Percentiles rank a stretch among this genome's conserved stretches.
Evolutionary conservation across 2,329 filamentous ascomycete species (phyloP).

Genomic region (Alternaria atra): DNA sequence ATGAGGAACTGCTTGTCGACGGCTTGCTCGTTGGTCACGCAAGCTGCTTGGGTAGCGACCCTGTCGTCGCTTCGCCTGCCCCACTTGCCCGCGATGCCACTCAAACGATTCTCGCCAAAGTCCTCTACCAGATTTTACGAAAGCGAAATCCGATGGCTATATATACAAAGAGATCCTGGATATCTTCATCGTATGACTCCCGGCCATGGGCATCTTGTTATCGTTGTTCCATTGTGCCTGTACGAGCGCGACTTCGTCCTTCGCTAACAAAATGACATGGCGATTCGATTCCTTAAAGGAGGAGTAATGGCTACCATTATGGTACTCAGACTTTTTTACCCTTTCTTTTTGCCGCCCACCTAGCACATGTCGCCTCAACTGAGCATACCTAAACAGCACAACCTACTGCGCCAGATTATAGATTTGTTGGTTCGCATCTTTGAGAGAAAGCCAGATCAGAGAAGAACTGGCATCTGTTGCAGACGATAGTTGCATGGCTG

Average conservation of each 20-base stretch:
- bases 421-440: not conserved
- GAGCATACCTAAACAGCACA: not conserved
- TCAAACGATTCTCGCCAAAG: not conserved
- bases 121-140: not conserved
- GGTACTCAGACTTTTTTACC: not conserved
- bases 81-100: not conserved
- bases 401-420: too few relatives aligned
- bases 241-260: too few relatives aligned
- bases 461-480: not conserved
- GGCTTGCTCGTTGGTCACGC: not conserved
- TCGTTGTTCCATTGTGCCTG: too few relatives aligned
- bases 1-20: not conserved
- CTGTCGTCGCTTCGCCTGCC: not conserved
- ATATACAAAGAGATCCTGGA: not conserved
- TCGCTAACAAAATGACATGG: too few relatives aligned
- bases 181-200: not conserved
- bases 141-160: not conserved
- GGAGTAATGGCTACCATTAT: not conserved
- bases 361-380: not conserved
- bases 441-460: too few relatives aligned
- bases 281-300: too few relatives aligned
- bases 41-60: not conserved
- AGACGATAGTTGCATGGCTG: not conserved
- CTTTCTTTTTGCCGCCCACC: not conserved
- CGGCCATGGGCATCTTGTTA: not conserved